Percentiles rank a stretch among this genome's conserved stretches.
Conservation (phyloP, 2,329 filamentous ascomycete species). For the Arthrinium puccinioides region DNA sequence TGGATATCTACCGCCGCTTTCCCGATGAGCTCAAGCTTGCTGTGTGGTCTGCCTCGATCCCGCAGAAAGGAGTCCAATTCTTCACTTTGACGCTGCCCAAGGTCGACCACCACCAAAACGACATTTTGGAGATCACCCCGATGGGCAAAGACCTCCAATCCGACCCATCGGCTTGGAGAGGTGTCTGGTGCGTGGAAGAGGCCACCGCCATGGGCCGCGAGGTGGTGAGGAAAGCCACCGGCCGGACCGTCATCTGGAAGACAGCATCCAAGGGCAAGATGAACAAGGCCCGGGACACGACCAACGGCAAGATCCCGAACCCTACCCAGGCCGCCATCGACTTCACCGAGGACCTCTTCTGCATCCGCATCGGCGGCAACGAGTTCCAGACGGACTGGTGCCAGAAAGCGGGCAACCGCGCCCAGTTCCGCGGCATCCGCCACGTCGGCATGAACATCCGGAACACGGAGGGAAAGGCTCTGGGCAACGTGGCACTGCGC, state of each 20-base stretch:
- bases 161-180: background rate
- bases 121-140: background rate
- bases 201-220: background rate
- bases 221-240: background rate
- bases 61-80: constrained; percentile 10
- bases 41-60: constrained; percentile 11
- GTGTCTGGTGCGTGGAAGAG: background rate
- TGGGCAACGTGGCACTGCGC: too few relatives aligned
- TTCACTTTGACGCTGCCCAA: constrained; percentile 8
- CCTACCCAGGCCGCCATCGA: background rate
- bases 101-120: too few relatives aligned
- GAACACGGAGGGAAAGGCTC: background rate
- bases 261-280: background rate
- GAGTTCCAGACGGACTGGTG: constrained; percentile 4
- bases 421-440: constrained; percentile 1
- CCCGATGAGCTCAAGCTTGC: constrained; percentile 15
- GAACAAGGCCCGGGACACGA: background rate
- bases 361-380: constrained; percentile 4
- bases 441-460: constrained; percentile 4
- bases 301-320: background rate
- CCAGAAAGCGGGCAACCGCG: background rate
- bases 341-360: constrained; percentile 2
- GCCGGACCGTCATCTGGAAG: background rate
- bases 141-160: background rate
- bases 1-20: constrained; percentile 8